Conservation (phyloP, 2,329 filamentous ascomycete species). For the Penicillium sp. region DNA sequence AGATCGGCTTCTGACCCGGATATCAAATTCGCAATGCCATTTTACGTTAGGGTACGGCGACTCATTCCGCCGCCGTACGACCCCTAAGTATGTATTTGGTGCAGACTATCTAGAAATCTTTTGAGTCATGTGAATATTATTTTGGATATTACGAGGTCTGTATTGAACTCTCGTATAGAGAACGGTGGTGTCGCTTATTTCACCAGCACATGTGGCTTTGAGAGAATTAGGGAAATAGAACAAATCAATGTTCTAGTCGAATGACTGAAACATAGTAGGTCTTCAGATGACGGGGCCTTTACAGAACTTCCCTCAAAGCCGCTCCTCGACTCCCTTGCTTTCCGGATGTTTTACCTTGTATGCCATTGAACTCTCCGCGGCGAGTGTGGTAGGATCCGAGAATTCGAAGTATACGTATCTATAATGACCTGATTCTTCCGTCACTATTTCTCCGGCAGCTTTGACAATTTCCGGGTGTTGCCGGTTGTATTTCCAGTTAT, state of each 20-base stretch:
- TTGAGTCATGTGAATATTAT: not conserved
- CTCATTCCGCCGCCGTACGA: not conserved
- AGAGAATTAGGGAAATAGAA: not conserved
- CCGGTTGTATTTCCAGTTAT: constrained; percentile 1
- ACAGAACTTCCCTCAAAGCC: constrained; percentile 1
- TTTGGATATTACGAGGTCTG: not conserved
- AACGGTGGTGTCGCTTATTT: not conserved
- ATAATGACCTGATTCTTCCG: not conserved
- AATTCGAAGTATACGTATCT: not conserved
- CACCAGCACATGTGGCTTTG: not conserved
- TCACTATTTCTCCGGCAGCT: not conserved
- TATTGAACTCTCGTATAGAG: not conserved
- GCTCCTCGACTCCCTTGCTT: not conserved
- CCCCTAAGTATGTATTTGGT: not conserved
- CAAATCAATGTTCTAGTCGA: not conserved
- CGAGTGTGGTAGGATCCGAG: not conserved
- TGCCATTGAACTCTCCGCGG: not conserved
- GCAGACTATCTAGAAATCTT: not conserved
- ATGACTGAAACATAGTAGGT: not conserved
- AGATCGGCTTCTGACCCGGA: not conserved
- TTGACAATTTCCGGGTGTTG: not conserved
- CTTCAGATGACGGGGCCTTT: constrained; percentile 5
- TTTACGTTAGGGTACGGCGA: not conserved
- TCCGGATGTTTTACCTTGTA: not conserved
- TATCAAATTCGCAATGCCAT: not conserved